These are phyloP conservation scores for Solanum commersonii DNA, from an alignment of 257 asterid genomes.

Conservation along the genomic window DNA sequence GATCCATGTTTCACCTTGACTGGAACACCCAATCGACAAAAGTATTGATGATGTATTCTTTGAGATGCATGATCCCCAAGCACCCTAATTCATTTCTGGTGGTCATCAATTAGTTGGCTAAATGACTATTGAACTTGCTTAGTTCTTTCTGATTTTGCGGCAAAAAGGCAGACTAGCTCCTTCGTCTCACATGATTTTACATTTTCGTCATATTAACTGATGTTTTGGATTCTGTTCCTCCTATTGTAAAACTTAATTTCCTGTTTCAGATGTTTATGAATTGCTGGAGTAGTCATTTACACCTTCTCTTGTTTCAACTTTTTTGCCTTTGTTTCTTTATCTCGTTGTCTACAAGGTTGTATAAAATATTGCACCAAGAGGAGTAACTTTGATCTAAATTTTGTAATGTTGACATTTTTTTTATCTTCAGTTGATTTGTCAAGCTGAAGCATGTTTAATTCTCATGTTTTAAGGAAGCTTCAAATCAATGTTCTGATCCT, in stretches of 20 bases:
- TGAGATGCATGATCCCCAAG: not conserved
- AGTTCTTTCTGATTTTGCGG: not conserved
- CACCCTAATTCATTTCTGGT: not conserved
- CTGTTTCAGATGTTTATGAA: not conserved
- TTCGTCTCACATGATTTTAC: not conserved
- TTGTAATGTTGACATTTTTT: too few species aligned
- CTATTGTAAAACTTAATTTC: not conserved
- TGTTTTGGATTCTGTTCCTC: not conserved
- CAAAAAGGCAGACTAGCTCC: not conserved
- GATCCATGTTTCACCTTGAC: constrained; percentile 28
- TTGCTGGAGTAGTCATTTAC: not conserved
- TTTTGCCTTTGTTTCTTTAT: too few species aligned
- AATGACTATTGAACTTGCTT: not conserved
- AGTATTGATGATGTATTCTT: not conserved
- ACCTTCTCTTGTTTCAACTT: not conserved
- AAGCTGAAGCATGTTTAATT: too few species aligned
- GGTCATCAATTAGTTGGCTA: not conserved
- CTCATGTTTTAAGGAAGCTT: too few species aligned
- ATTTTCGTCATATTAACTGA: not conserved
- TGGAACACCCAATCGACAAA: constrained; percentile 27
- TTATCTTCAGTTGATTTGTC: too few species aligned
- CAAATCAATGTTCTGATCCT: too few species aligned
- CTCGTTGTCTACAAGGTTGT: too few species aligned
- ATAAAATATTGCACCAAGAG: too few species aligned
- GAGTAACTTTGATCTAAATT: too few species aligned